phyloP scores from a whole-genome alignment of 805 yeast genomes.

The Metschnikowia gruessii region DNA sequence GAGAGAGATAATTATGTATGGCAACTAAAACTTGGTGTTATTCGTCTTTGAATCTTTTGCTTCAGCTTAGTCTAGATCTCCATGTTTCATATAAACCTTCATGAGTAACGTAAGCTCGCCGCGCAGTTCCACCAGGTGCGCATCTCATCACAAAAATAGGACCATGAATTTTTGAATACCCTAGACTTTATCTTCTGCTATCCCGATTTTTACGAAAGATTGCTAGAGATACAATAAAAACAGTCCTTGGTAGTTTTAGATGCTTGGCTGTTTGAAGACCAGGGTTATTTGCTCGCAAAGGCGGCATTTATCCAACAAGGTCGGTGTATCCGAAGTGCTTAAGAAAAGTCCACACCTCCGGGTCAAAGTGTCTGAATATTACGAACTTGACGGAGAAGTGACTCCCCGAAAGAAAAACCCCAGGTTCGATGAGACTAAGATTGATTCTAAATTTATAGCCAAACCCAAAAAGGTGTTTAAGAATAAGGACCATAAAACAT shows the following conservation, averaged over 20 bases:
- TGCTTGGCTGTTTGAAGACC: not conserved
- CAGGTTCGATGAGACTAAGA: not conserved
- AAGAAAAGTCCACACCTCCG: constrained; percentile 6
- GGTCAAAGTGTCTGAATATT: constrained; percentile 5
- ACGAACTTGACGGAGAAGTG: constrained; percentile 1
- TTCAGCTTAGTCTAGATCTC: not conserved
- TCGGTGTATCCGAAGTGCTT: constrained; percentile 5
- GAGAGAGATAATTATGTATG: too few species aligned
- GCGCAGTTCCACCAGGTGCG: constrained; percentile 1
- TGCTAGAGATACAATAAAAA: not conserved
- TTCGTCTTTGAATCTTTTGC: too few species aligned
- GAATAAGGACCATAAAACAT: not conserved
- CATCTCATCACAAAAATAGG: constrained; percentile 4
- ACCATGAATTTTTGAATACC: not conserved
- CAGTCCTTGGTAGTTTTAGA: not conserved
- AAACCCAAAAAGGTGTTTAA: not conserved
- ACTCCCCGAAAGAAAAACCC: not conserved
- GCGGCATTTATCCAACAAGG: constrained; percentile 1
- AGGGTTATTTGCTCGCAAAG: not conserved
- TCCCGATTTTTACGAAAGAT: not conserved
- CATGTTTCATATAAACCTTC: not conserved
- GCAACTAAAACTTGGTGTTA: too few species aligned
- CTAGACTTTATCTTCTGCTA: too few species aligned
- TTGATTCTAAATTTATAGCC: not conserved
- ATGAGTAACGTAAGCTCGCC: not conserved